Conservation (phyloP, 176 grass and related monocot genomes). For the Oryza nivara region DNA sequence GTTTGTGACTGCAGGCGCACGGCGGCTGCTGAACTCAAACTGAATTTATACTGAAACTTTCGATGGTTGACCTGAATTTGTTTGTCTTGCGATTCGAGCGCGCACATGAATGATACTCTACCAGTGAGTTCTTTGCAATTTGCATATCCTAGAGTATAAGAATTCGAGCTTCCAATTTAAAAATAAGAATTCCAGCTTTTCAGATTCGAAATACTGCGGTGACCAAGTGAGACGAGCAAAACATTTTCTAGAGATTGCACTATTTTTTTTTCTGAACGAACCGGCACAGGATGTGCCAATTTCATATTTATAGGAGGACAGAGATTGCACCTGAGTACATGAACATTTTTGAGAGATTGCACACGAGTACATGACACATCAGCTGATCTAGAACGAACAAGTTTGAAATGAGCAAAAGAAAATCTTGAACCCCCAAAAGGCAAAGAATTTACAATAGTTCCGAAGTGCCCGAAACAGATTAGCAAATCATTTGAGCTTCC, state of each 20-base stretch:
- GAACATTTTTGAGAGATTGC: not conserved
- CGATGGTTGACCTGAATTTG: not conserved
- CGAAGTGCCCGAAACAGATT: not conserved
- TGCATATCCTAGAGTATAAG: not conserved
- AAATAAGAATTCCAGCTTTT: no score
- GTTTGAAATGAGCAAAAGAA: not conserved
- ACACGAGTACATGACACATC: not conserved
- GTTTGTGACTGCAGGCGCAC: not conserved
- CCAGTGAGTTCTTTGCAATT: not conserved
- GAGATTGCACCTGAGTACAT: no score
- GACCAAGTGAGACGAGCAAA: not conserved
- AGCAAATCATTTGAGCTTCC: not conserved
- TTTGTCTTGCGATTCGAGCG: not conserved
- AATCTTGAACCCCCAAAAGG: not conserved
- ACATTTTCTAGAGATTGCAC: not conserved
- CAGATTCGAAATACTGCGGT: not conserved
- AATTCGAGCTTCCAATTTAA: no score
- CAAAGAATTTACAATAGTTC: not conserved
- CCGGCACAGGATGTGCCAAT: no score
- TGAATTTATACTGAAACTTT: constrained; percentile 23
- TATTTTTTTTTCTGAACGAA: no score
- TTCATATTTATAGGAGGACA: no score
- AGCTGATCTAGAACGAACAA: not conserved
- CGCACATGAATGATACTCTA: not conserved
- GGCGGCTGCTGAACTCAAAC: not conserved